Evolutionary conservation across 306 rosid genomes (phyloP).

Genomic region (Hippophae tibetana): DNA sequence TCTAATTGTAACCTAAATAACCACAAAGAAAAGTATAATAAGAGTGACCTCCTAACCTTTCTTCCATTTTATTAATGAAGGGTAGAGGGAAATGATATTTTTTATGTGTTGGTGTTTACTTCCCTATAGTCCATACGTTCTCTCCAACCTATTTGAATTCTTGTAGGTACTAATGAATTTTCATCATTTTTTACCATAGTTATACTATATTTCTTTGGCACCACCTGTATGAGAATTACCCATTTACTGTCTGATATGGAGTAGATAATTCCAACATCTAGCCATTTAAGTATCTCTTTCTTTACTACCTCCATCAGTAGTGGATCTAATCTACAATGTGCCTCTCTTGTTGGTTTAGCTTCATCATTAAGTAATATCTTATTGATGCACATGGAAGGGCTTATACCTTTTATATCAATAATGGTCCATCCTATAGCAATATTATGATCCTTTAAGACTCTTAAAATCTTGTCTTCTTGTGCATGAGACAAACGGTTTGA

Average conservation of each 20-base stretch:
- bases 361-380: not conserved
- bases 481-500: too few species aligned
- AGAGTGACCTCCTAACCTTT: not conserved
- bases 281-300: too few species aligned
- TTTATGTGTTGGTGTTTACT: too few species aligned
- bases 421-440: not conserved
- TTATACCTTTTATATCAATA: not conserved
- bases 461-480: too few species aligned
- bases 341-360: not conserved
- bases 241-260: not conserved
- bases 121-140: too few species aligned
- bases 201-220: too few species aligned
- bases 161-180: too few species aligned
- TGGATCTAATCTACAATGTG: not conserved
- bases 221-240: too few species aligned
- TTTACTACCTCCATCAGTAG: not conserved
- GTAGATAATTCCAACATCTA: not conserved
- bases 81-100: too few species aligned
- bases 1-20: slow-evolving; percentile 3
- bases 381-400: not conserved
- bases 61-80: not conserved
- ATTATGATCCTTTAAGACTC: not conserved
- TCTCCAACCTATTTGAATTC: too few species aligned
- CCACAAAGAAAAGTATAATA: not conserved
- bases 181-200: too few species aligned